These are phyloP conservation scores for Hymenoscyphus linearis DNA, from an alignment of 2,329 filamentous ascomycete genomes.

Conservation along the genomic window DNA sequence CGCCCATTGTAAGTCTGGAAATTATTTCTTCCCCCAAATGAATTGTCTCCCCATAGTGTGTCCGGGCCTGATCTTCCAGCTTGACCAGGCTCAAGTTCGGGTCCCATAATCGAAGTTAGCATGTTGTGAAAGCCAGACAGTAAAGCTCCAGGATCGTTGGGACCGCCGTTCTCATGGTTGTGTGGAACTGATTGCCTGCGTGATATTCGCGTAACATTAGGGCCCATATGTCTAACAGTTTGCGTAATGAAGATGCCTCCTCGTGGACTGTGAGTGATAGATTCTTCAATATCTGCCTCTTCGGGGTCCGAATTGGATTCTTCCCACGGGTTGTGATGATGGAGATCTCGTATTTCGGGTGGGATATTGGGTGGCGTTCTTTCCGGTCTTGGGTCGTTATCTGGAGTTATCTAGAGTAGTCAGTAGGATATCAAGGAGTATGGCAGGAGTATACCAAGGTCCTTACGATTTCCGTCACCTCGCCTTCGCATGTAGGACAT, in stretches of 20 bases:
- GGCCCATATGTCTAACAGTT: conserved; percentile 22
- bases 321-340: conserved; percentile 28
- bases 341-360: conserved; percentile 16
- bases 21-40: conserved; percentile 2
- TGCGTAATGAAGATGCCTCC: conserved; percentile 27
- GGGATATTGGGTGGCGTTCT: conserved; percentile 7
- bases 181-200: conserved; percentile 1
- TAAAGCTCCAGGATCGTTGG: conserved; percentile 23
- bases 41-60: conserved; percentile 22
- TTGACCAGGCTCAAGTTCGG: conserved; percentile 24
- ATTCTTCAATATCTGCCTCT: conserved; percentile 53
- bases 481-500: conserved; percentile 73
- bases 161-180: neutral
- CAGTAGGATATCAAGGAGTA: conserved; percentile 18
- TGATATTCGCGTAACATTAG: conserved; percentile 1
- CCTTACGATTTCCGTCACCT: conserved; percentile 82
- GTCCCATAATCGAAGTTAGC: conserved; percentile 40
- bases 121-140: conserved; percentile 39
- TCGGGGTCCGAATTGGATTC: conserved; percentile 50
- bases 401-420: conserved; percentile 43
- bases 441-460: neutral
- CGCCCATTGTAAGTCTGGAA: conserved; percentile 20
- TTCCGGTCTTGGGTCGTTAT: conserved; percentile 57
- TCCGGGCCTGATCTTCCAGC: conserved; percentile 30
- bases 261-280: conserved; percentile 27